phyloP scores from a whole-genome alignment of 2,329 filamentous ascomycete genomes.

The Lasiodiplodia theobromae region DNA sequence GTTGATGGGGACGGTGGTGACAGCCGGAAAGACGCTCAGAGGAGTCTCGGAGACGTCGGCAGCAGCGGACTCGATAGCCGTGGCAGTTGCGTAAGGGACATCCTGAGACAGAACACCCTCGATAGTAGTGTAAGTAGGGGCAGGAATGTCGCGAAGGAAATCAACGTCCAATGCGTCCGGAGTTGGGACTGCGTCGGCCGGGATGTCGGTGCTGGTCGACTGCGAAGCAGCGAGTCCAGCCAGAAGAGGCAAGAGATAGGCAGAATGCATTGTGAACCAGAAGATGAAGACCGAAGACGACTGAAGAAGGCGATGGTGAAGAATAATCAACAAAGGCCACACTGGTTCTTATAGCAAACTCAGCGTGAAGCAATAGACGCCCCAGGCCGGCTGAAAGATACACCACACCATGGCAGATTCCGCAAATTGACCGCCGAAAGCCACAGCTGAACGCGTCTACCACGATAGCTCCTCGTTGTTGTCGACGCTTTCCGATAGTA shows the following conservation, averaged over 20 bases:
- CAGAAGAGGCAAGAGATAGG: constrained; percentile 5
- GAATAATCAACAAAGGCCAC: neutral
- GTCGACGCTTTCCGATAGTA: neutral
- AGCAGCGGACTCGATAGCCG: constrained; percentile 24
- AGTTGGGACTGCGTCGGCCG: constrained; percentile 7
- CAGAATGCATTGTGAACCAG: neutral
- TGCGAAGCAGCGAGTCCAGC: constrained; percentile 22
- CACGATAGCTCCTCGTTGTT: neutral
- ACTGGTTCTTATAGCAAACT: neutral
- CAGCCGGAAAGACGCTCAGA: constrained; percentile 28
- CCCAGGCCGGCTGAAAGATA: neutral
- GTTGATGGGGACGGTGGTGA: constrained; percentile 26
- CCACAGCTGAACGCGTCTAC: neutral
- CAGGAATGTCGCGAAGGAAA: constrained; percentile 20
- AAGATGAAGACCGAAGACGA: neutral
- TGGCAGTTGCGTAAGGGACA: constrained; percentile 24
- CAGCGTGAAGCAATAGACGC: no score
- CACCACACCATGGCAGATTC: neutral
- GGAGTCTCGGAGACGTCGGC: constrained; percentile 27
- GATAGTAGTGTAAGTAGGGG: constrained; percentile 30
- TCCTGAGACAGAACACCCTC: constrained; percentile 27
- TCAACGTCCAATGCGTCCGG: constrained; percentile 29
- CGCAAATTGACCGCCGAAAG: neutral
- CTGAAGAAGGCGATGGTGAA: neutral
- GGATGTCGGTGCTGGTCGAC: constrained; percentile 6